Evolutionary conservation across 2,329 filamentous ascomycete species (phyloP), one percentile per base, ranked within the genome.

Genomic region (Alternaria conjuncta): DNA sequence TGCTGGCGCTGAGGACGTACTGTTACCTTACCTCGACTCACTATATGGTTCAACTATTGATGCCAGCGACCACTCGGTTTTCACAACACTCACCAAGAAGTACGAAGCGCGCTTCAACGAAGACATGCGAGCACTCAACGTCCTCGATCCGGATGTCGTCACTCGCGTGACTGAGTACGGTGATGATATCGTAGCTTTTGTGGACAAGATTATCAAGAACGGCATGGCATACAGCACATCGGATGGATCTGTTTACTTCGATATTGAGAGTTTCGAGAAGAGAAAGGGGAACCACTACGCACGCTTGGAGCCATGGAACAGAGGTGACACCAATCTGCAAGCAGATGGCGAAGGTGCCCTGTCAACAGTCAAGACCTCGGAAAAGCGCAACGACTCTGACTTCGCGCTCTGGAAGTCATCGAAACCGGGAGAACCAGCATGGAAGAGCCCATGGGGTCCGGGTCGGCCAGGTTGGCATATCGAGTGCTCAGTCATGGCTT

Each of bases 401-500:
- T 98, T 98, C 81, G 94, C 94, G 1, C 84, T 98, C 2, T 97
- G 94, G 94, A 98, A 98, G 79, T 89, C 90, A 57, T 94, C 91
- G 2, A 97, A 97, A 82, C 88, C 92, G 13, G 95, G 95, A 46
- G 95, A 98, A 84, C 95, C 95, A 0, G 92, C 88, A 69, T 98
- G 95, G 95, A 85, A 89, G 6, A 96, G 92, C 71, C 89, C 89
- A 4, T 98, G 95, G 94, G 94, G 95, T 5, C 86, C 89, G 60
- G 94, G 94, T 5, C 86, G 95, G 47, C 95, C 95, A 1, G 95
- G 95, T 18, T 98, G 95, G 95, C 95, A 97, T 76, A 97, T 97
- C 74, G 94, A 97, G 82, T 97, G 95, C 88, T 94, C 91, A 1
- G 94, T 94, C 15, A 97, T 98, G 95, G 94, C 94, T 0, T 95